A percentile compares a stretch with the other conserved stretches of the same genome.
Conservation (phyloP, 2,329 filamentous ascomycete genomes). For the Harringtonia aguacate region DNA sequence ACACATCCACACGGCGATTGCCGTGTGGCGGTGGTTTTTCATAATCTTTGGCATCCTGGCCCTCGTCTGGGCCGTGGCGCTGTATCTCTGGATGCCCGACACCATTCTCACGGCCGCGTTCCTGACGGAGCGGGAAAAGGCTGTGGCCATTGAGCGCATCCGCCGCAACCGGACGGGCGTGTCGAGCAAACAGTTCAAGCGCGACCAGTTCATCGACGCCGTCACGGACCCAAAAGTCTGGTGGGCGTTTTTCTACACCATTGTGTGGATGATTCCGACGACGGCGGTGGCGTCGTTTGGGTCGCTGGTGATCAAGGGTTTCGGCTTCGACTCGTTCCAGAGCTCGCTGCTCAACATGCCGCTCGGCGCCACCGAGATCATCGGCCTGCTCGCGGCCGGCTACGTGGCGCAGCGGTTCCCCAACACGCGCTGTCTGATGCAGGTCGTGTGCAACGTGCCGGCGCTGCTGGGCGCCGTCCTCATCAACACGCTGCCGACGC, state of each 20-base stretch:
- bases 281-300: constrained; percentile 14
- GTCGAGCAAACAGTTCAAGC: constrained; percentile 26
- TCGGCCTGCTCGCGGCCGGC: constrained; percentile 45
- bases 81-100: constrained; percentile 52
- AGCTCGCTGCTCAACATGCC: constrained; percentile 52
- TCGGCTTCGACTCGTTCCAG: constrained; percentile 43
- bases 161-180: constrained; percentile 38
- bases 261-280: constrained; percentile 17
- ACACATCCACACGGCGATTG: constrained; percentile 29
- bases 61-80: constrained; percentile 35
- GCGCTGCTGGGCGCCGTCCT: constrained; percentile 29
- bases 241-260: constrained; percentile 31
- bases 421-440: constrained; percentile 32
- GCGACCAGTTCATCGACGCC: constrained; percentile 29
- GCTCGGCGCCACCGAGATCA: constrained; percentile 48
- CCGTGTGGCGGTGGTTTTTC: constrained; percentile 33
- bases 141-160: constrained; percentile 46
- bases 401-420: constrained; percentile 27
- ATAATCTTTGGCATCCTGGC: constrained; percentile 39
- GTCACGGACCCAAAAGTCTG: constrained; percentile 30
- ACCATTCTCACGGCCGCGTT: constrained; percentile 50
- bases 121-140: constrained; percentile 41
- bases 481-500: constrained; percentile 30
- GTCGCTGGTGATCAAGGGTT: constrained; percentile 17
- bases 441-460: constrained; percentile 7